Percentiles rank a stretch among this genome's conserved stretches.
phyloP scores from a whole-genome alignment of 2,329 filamentous ascomycete species.

The Aspergillus ibericus region DNA sequence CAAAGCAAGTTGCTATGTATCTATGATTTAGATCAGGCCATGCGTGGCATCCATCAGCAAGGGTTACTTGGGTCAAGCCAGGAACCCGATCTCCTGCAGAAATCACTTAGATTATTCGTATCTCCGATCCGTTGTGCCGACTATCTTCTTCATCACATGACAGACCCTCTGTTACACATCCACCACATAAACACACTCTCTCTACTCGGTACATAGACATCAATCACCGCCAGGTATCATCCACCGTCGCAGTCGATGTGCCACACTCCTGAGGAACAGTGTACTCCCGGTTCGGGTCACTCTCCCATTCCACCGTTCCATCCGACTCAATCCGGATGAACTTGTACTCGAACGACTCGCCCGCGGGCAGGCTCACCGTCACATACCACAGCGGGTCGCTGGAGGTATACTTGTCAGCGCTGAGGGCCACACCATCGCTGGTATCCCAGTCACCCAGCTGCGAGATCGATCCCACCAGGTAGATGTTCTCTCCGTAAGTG shows the following conservation, averaged over 20 bases:
- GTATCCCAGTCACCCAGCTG: conserved; percentile 66
- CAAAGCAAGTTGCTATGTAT: too few relatives aligned
- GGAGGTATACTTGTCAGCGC: conserved; percentile 59
- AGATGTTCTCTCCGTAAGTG: conserved; percentile 63
- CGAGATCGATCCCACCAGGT: conserved; percentile 60
- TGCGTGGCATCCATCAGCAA: not conserved
- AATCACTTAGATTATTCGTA: not conserved
- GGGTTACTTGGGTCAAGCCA: not conserved
- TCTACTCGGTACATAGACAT: not conserved
- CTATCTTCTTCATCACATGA: not conserved
- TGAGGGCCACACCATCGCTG: conserved; percentile 55
- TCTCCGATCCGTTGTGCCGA: not conserved
- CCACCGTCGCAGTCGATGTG: conserved; percentile 31
- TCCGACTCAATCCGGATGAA: conserved; percentile 61
- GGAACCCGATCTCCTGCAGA: too few relatives aligned
- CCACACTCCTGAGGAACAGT: conserved; percentile 42
- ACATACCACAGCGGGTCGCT: conserved; percentile 63
- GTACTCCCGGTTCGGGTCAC: conserved; percentile 50
- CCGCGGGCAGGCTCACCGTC: conserved; percentile 56
- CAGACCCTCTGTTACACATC: not conserved
- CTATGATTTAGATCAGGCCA: too few relatives aligned
- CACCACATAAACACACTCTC: not conserved
- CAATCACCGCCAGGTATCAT: conserved; percentile 40
- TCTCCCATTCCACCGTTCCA: conserved; percentile 64
- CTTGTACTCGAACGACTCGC: conserved; percentile 64